Base-by-base conservation (phyloP, 2,329 filamentous ascomycete genomes). In the Colletotrichum liriopes region DNA sequence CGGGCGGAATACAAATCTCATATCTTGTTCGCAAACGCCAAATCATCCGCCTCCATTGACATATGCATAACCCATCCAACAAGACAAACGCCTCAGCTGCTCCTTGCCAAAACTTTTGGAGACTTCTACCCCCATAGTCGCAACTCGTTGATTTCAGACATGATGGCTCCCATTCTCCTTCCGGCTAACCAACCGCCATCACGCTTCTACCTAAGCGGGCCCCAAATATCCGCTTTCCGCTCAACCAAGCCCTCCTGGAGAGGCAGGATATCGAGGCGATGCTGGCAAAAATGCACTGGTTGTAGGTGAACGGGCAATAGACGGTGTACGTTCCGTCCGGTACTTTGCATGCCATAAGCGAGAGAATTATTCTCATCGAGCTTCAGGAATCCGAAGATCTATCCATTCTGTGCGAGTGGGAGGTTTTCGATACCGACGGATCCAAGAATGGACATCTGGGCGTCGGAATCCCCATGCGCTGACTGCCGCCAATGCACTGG, bases 281-380 rank as follows among this genome's bases (percentile, higher is more conserved):
- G 45, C 63, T 76, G 3, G 18, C 37, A 52, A 4, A 35, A 54
- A 75, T 76, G 73, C 73, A 76, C 62, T 56, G 67, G 39, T 49
- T 77, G 29, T 61, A 68, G 16, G 71, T 76, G 1, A 32, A 65
- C 47, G 73, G 73, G 11, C 71, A 73, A 20, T 75, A 76, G 60
- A 74, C 49, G 26, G 49, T 32, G 3, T 52, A 32, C 26, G 23
- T 76, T 2, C 72, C 73, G 9, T 71, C 73, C 1, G 73, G 76
- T 2, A 73, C 68, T 7, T 68, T 78, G 47, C 76, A 77, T 56
- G 64, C 75, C 43, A 77, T 78, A 11, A 74, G 76, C 14, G 62
- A 76, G 26, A 73, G 73, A n/a, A 43, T 72, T 39, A 51, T 77
- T 23, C 51, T 76, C 4, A 67, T 77, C 16, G 74, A 77, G 52